A percentile compares a stretch with the other conserved stretches of the same genome.
These are phyloP conservation scores for Sordaria brevicollis DNA, from an alignment of 495 filamentous ascomycete genomes.

Conservation along the genomic window DNA sequence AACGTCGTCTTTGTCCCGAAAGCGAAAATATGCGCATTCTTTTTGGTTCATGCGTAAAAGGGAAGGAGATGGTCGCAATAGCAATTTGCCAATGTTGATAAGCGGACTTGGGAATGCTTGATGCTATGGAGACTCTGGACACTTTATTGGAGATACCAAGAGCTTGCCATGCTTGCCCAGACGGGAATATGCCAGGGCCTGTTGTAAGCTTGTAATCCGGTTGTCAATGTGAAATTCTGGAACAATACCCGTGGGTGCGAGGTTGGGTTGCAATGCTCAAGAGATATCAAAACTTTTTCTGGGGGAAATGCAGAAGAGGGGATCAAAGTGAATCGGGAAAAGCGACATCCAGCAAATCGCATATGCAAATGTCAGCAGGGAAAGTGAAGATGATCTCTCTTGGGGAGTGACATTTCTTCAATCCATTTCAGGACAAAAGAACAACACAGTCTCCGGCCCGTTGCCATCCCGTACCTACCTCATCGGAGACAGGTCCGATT, in stretches of 20 bases:
- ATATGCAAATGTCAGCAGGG: neutral
- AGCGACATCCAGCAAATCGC: neutral
- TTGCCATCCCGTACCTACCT: neutral
- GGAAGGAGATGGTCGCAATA: neutral
- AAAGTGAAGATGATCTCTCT: neutral
- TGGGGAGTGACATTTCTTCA: neutral
- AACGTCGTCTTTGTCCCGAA: neutral
- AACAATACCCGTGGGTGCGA: neutral
- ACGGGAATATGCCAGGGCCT: neutral
- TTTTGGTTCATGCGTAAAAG: neutral
- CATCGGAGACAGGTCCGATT: neutral
- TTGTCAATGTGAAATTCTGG: neutral
- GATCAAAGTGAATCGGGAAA: neutral
- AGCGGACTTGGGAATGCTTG: neutral
- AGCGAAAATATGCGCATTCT: neutral
- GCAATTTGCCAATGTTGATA: neutral
- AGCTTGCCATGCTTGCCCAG: neutral
- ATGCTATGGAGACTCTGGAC: neutral
- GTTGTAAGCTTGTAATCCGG: neutral
- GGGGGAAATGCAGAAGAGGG: neutral
- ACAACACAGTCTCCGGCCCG: neutral
- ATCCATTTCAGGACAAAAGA: neutral
- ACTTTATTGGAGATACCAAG: neutral
- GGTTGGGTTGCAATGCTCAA: neutral
- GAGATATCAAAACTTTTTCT: neutral